phyloP scores from a whole-genome alignment of 2,329 filamentous ascomycete genomes.

The Ambrosiella beaveri region DNA sequence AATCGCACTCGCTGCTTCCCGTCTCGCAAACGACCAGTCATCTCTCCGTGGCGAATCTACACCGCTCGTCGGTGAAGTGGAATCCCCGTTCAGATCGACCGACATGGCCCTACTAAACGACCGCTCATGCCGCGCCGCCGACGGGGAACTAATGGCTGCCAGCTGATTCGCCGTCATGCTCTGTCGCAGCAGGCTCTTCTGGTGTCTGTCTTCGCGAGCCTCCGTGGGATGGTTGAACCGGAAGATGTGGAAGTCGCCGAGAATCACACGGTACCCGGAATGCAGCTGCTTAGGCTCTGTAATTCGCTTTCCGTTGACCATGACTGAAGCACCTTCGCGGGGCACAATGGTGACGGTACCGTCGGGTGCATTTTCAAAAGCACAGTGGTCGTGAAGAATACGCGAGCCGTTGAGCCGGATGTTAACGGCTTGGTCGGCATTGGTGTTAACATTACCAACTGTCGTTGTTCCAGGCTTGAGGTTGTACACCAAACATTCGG shows the following conservation, averaged over 20 bases:
- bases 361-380: conserved; percentile 73
- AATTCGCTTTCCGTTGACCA: conserved; percentile 91
- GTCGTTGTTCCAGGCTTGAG: conserved; percentile 88
- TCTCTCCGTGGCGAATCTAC: conserved; percentile 65
- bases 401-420: conserved; percentile 87
- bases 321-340: conserved; percentile 80
- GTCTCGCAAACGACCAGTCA: conserved; percentile 85
- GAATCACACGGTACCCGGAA: conserved; percentile 84
- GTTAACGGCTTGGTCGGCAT: conserved; percentile 57
- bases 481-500: conserved; percentile 95
- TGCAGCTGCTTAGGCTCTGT: conserved; percentile 70
- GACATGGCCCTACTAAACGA: conserved; percentile 63
- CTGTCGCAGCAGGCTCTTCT: conserved; percentile 45
- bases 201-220: conserved; percentile 77
- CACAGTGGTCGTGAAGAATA: conserved; percentile 83
- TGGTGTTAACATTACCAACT: conserved; percentile 83
- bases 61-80: conserved; percentile 25
- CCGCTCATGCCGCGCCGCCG: conserved; percentile 45
- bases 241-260: conserved; percentile 98
- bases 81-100: conserved; percentile 45
- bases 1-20: conserved; percentile 83
- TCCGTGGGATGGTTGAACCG: conserved; percentile 96
- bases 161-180: conserved; percentile 50
- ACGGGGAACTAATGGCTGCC: conserved; percentile 25
- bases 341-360: conserved; percentile 86